phyloP scores from a whole-genome alignment of 2,329 filamentous ascomycete genomes.

The Knufia petricola region DNA sequence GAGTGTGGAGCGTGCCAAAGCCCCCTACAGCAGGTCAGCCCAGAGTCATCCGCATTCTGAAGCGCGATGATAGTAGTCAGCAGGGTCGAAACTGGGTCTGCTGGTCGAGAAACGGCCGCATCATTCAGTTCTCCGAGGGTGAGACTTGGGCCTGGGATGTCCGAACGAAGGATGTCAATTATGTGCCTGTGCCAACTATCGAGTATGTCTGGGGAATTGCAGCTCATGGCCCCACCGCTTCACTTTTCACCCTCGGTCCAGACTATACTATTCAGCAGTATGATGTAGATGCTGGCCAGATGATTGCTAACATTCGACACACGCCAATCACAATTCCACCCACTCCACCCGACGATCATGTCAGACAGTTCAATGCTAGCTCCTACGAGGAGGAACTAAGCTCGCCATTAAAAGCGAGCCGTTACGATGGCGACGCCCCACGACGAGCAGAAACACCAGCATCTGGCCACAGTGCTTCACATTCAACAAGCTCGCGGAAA shows the following conservation, averaged over 20 bases:
- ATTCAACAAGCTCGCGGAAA: slow-evolving; percentile 52
- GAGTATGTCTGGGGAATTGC: slow-evolving; percentile 73
- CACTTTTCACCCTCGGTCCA: slow-evolving; percentile 78
- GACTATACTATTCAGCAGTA: slow-evolving; percentile 92
- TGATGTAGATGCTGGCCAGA: slow-evolving; percentile 73
- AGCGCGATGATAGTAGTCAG: slow-evolving; percentile 59
- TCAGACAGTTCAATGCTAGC: slow-evolving; percentile 42
- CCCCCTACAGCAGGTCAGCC: slow-evolving; percentile 61
- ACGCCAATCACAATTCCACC: slow-evolving; percentile 67
- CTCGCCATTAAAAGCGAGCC: slow-evolving; percentile 65
- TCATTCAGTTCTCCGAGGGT: slow-evolving; percentile 85
- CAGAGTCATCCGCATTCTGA: slow-evolving; percentile 80
- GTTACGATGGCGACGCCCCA: slow-evolving; percentile 60
- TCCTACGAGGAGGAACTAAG: slow-evolving; percentile 62
- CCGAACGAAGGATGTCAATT: slow-evolving; percentile 91
- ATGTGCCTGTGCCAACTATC: slow-evolving; percentile 75
- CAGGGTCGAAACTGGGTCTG: slow-evolving; percentile 87
- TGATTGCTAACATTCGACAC: slow-evolving; percentile 84
- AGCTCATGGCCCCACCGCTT: slow-evolving; percentile 82
- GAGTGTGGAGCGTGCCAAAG: slow-evolving; percentile 95
- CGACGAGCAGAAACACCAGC: slow-evolving; percentile 60
- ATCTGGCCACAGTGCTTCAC: slow-evolving; percentile 47
- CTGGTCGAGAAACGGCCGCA: slow-evolving; percentile 96
- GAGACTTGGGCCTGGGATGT: slow-evolving; percentile 96
- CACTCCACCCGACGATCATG: slow-evolving; percentile 60